Conservation (phyloP, 257 asterid species). For the Gentiana dahurica region DNA sequence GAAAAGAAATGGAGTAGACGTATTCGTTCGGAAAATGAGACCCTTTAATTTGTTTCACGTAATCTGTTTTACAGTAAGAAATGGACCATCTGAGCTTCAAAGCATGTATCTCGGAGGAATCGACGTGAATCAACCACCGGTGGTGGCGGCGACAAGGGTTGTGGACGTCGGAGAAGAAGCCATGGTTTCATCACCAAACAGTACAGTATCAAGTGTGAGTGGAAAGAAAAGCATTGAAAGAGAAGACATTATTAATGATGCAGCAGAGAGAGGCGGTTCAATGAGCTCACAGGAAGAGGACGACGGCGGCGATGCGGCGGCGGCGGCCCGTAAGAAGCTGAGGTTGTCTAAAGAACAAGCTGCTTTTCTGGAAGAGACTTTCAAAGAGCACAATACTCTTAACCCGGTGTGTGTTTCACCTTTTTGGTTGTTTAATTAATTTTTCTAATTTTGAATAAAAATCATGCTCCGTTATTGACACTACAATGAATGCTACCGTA, state of each 20-base stretch:
- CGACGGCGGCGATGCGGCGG: conserved; percentile 63
- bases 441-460: not conserved
- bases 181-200: conserved; percentile 80
- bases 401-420: conserved; percentile 65
- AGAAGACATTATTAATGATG: conserved; percentile 35
- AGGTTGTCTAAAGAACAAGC: conserved; percentile 93
- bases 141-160: conserved; percentile 10
- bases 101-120: conserved; percentile 34
- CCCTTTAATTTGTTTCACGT: not conserved
- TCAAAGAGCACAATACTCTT: conserved; percentile 82
- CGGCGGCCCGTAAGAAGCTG: conserved; percentile 79
- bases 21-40: not conserved
- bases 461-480: not conserved
- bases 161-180: conserved; percentile 49
- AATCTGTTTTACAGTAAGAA: conserved; percentile 25
- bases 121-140: conserved; percentile 54
- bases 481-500: too few relatives aligned
- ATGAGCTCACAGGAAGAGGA: conserved; percentile 63
- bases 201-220: conserved; percentile 86
- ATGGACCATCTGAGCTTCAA: conserved; percentile 30
- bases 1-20: too few relatives aligned
- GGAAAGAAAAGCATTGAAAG: conserved; percentile 77
- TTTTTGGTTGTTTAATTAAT: not conserved
- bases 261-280: conserved; percentile 43
- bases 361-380: conserved; percentile 78